These are phyloP conservation scores for Irpex sp. DNA, from an alignment of 1,284 basidiomycete species.

Conservation along the genomic window DNA sequence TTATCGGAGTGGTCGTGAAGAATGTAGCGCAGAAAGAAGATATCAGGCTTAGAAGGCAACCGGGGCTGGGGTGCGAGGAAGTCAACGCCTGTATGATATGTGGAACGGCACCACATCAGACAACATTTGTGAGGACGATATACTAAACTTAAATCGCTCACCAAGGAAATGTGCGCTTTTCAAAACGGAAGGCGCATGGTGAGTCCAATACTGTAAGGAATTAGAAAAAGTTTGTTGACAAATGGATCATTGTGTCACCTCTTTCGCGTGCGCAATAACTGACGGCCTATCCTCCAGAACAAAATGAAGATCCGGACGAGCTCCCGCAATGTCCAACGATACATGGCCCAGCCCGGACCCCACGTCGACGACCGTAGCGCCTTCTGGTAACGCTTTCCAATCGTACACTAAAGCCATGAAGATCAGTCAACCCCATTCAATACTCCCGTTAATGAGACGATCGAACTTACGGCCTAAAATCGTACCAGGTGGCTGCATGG, in stretches of 20 bases:
- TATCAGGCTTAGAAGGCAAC: constrained; percentile 12
- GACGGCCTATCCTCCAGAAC: constrained; percentile 14
- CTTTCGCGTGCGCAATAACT: constrained; percentile 5
- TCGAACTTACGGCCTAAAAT: constrained; percentile 25
- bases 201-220: constrained; percentile 1
- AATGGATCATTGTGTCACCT: background rate
- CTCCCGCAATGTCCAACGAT: constrained; percentile 7
- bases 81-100: constrained; percentile 16
- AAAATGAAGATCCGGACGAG: constrained; percentile 8
- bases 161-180: constrained; percentile 1
- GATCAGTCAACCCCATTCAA: background rate
- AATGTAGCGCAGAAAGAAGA: constrained; percentile 22
- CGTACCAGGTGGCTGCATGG: constrained; percentile 14
- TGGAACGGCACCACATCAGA: background rate
- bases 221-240: background rate
- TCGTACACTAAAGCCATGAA: constrained; percentile 10
- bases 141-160: background rate
- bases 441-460: background rate
- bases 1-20: constrained; percentile 23
- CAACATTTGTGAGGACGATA: background rate
- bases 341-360: constrained; percentile 14
- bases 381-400: constrained; percentile 11
- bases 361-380: constrained; percentile 13
- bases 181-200: background rate
- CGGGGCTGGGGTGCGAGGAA: constrained; percentile 25